Evolutionary conservation across 2,329 filamentous ascomycete species (phyloP), one percentile per base, ranked within the genome.

Genomic region (Myriosclerotinia curreyana): DNA sequence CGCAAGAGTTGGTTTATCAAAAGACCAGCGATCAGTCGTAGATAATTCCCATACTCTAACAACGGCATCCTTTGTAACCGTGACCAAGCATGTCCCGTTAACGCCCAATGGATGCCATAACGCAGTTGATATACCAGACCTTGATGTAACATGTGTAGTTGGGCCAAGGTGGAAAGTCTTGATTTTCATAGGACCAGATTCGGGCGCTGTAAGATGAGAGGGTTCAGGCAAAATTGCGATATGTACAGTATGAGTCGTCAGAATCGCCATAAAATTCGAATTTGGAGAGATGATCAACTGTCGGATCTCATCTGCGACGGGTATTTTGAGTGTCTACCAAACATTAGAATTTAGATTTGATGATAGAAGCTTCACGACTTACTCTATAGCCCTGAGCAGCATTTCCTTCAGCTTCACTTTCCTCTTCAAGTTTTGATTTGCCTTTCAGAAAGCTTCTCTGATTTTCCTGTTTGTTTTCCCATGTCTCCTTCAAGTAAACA

Each of bases 71-170:
- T 86, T 85, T 1, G 95, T 96, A 50, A 97, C 84, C 0, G 95
- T 98, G 25, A 98, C 89, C 40, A 99, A 79, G 62, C 91, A 92
- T 28, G 86, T 87, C 40, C 90, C 90, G 66, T 89, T 86, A 14
- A 94, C 87, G 1, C 93, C 93, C 0, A 98, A 80, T 0, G 95
- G 95, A 77, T 99, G 95, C 94, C 95, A 99, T 65, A 97, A 72
- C 5, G 88, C 90, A 1, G 92, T 91, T 28, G 88, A 87, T 64
- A 99, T 82, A 1, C 91, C 86, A 9, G 92, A 86, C 69, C 92
- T 88, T 54, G 94, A 91, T 58, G 93, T 88, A 56, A 97, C 92
- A 76, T 98, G 94, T 4, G 90, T 92, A 3, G 92, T 96, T 38
- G 93, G 92, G 1, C 94, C 94, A n/a, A 98, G 82, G 25, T 94